Conservation (phyloP, 2,329 filamentous ascomycete genomes). For the Fusarium poae region DNA sequence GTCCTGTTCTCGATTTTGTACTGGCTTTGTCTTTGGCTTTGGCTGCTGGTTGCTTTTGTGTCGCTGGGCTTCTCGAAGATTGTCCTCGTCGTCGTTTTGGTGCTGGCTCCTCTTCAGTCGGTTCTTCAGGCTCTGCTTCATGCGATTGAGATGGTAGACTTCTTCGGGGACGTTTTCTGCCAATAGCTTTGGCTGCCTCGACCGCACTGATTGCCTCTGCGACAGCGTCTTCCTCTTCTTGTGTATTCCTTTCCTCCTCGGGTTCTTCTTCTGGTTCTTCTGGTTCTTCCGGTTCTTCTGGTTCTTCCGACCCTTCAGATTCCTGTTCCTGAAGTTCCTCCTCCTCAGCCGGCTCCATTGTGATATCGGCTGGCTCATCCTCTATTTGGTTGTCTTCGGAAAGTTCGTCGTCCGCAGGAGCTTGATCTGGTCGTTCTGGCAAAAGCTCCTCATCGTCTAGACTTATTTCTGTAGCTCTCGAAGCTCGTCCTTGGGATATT, state of each 20-base stretch:
- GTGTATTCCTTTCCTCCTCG: conserved; percentile 38
- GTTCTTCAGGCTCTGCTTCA: conserved; percentile 57
- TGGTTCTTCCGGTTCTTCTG: not conserved
- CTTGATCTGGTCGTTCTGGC: conserved; percentile 44
- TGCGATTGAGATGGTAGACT: conserved; percentile 57
- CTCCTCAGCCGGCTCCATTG: conserved; percentile 19
- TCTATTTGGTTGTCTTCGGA: conserved; percentile 16
- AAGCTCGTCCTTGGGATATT: conserved; percentile 43
- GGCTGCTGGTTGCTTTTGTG: conserved; percentile 56
- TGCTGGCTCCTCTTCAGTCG: conserved; percentile 50
- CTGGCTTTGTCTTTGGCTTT: conserved; percentile 46
- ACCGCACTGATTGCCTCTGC: conserved; percentile 60
- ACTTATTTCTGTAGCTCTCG: conserved; percentile 38
- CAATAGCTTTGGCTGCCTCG: conserved; percentile 59
- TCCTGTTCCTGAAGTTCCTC: no score
- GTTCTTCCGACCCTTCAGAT: no score
- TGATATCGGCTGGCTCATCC: conserved; percentile 5
- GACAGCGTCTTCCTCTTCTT: conserved; percentile 42
- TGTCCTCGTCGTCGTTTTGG: conserved; percentile 57
- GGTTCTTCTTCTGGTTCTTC: conserved; percentile 27
- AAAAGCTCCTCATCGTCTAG: conserved; percentile 53
- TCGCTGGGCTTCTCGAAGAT: conserved; percentile 57
- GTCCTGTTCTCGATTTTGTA: conserved; percentile 25
- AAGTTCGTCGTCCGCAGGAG: conserved; percentile 24
- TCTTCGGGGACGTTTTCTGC: conserved; percentile 59